phyloP scores from a whole-genome alignment of 306 rosid genomes.

The Castanea crenata region DNA sequence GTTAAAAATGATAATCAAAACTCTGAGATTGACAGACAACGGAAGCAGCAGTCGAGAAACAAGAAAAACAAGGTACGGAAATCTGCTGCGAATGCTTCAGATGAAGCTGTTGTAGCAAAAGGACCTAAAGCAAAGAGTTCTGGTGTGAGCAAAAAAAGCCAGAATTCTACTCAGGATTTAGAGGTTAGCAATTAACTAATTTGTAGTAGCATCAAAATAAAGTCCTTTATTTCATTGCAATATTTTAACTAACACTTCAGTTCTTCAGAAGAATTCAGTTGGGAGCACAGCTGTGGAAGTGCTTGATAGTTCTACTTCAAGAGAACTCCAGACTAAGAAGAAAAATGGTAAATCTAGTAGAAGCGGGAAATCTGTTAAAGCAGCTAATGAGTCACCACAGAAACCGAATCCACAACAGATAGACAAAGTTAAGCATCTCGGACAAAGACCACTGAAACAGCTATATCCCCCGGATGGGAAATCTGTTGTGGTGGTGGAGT shows the following conservation, averaged over 20 bases:
- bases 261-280: constrained; percentile 47
- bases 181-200: constrained; percentile 46
- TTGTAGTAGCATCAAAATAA: constrained; percentile 2
- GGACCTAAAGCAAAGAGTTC: constrained; percentile 35
- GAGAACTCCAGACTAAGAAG: constrained; percentile 39
- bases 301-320: constrained; percentile 38
- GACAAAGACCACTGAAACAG: constrained; percentile 39
- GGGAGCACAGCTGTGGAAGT: constrained; percentile 29
- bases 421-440: constrained; percentile 31
- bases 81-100: constrained; percentile 21
- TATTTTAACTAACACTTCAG: constrained; percentile 41
- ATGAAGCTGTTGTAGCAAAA: constrained; percentile 28
- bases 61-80: constrained; percentile 43
- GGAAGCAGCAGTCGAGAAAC: constrained; percentile 33
- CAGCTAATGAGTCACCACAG: constrained; percentile 22
- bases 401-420: constrained; percentile 26
- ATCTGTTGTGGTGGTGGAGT: constrained; percentile 88
- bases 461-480: constrained; percentile 79
- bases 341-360: constrained; percentile 36
- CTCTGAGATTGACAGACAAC: constrained; percentile 34
- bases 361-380: constrained; percentile 27
- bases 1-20: constrained; percentile 20
- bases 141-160: constrained; percentile 16
- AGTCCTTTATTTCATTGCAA: constrained; percentile 13
- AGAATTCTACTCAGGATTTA: constrained; percentile 8